Percentiles rank a stretch among this genome's conserved stretches.
These are phyloP conservation scores for Castanopsis chinensis DNA, from an alignment of 306 rosid genomes.

Conservation along the genomic window DNA sequence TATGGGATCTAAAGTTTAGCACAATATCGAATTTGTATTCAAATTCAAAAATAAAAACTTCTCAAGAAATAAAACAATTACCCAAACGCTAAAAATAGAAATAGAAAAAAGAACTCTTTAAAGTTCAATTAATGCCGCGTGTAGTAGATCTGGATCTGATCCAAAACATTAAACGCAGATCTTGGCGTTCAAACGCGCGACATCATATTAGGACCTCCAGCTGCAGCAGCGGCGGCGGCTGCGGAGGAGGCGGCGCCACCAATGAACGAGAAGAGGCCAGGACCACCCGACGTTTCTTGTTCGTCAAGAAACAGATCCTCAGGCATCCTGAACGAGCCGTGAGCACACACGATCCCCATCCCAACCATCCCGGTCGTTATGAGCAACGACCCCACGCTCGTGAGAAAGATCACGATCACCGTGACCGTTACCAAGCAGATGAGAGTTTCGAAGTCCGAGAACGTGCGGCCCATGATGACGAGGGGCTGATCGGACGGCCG, in stretches of 20 bases:
- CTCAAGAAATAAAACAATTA: too few relatives aligned
- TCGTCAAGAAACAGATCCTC: slow-evolving; percentile 48
- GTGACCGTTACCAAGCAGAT: slow-evolving; percentile 23
- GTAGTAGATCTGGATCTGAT: not conserved
- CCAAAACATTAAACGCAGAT: not conserved
- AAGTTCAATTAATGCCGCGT: not conserved
- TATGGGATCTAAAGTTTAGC: too few relatives aligned
- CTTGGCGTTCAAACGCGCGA: slow-evolving; percentile 14
- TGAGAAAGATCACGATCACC: slow-evolving; percentile 28
- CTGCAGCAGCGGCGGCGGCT: slow-evolving; percentile 13
- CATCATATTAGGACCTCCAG: not conserved
- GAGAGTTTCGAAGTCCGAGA: slow-evolving; percentile 24
- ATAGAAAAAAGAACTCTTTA: too few relatives aligned
- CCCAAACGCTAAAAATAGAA: too few relatives aligned
- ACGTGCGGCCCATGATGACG: slow-evolving; percentile 22
- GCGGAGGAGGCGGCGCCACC: slow-evolving; percentile 16
- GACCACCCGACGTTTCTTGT: slow-evolving; percentile 19
- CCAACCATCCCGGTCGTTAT: slow-evolving; percentile 31
- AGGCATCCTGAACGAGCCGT: slow-evolving; percentile 40
- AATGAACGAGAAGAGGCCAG: slow-evolving; percentile 25
- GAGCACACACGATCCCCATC: slow-evolving; percentile 25
- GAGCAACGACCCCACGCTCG: slow-evolving; percentile 34
- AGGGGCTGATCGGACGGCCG: slow-evolving; percentile 40
- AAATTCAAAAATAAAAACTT: too few relatives aligned
- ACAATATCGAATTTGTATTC: too few relatives aligned